phyloP scores from a whole-genome alignment of 2,329 filamentous ascomycete species.

The Xylaria polymorpha region DNA sequence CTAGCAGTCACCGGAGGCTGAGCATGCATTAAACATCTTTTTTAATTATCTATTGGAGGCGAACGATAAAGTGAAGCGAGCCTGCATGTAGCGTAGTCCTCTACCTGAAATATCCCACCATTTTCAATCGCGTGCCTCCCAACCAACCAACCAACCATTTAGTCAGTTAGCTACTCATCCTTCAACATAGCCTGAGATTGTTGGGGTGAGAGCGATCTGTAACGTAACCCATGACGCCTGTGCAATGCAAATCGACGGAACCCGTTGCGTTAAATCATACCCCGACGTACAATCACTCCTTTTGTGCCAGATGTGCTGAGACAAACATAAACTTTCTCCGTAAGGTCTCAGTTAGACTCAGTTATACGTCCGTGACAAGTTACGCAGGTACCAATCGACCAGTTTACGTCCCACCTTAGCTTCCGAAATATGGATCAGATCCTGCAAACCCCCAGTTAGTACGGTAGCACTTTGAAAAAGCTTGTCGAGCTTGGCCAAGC shows the following conservation, averaged over 20 bases:
- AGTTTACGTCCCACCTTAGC: slow-evolving; percentile 97
- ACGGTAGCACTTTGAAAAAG: slow-evolving; percentile 39
- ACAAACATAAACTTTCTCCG: slow-evolving; percentile 34
- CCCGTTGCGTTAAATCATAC: slow-evolving; percentile 45
- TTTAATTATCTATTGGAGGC: slow-evolving; percentile 37
- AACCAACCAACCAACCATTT: slow-evolving; percentile 26
- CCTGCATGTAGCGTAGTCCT: slow-evolving; percentile 18
- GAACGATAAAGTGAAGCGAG: slow-evolving; percentile 21
- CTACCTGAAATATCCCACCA: slow-evolving; percentile 27
- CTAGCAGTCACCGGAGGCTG: background rate
- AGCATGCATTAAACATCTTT: slow-evolving; percentile 28
- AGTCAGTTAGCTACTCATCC: slow-evolving; percentile 31
- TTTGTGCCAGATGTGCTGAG: slow-evolving; percentile 38
- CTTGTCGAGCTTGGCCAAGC: slow-evolving; percentile 28
- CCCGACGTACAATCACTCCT: slow-evolving; percentile 41
- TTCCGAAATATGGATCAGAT: slow-evolving; percentile 98
- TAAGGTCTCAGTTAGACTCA: slow-evolving; percentile 62
- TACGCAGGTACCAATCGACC: slow-evolving; percentile 99
- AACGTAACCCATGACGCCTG: slow-evolving; percentile 53
- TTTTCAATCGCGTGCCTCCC: slow-evolving; percentile 26
- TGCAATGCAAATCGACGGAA: slow-evolving; percentile 54
- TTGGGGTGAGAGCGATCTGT: slow-evolving; percentile 37
- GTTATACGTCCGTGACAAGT: slow-evolving; percentile 94
- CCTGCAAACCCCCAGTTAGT: slow-evolving; percentile 61
- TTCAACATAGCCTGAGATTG: slow-evolving; percentile 32